These are phyloP conservation scores for Urostyla sp. DNA, from an alignment of 73 alveolate genomes.

Conservation along the genomic window DNA sequence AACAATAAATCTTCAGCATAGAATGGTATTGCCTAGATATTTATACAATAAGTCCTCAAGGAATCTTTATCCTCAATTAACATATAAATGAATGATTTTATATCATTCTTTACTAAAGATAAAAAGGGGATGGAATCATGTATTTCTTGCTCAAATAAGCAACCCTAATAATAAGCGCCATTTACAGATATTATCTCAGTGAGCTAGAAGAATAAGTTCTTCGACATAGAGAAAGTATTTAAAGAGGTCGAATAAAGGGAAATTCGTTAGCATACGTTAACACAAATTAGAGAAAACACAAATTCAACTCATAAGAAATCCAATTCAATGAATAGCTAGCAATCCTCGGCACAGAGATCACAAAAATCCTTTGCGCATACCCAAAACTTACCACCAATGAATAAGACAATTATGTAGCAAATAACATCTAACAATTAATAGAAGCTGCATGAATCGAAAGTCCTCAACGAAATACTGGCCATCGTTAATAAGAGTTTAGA, in stretches of 20 bases:
- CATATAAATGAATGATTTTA: conserved; percentile 16
- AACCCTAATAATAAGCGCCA: not conserved
- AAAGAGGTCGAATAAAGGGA: conserved; percentile 19
- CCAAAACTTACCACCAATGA: not conserved
- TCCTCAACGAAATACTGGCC: no score
- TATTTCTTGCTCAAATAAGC: not conserved
- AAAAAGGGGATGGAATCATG: not conserved
- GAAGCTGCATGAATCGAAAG: no score
- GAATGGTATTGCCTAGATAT: not conserved
- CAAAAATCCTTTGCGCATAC: not conserved
- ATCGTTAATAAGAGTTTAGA: no score
- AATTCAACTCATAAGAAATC: conserved; percentile 3
- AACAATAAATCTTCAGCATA: not conserved
- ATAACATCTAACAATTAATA: no score
- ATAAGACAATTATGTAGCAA: conserved; percentile 1
- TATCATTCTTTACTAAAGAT: not conserved
- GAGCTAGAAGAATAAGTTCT: not conserved
- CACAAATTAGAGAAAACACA: conserved; percentile 1
- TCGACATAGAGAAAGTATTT: conserved; percentile 21
- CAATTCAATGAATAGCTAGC: conserved; percentile 3
- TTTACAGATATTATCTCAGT: conserved; percentile 3
- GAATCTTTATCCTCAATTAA: conserved; percentile 10
- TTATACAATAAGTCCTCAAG: not conserved
- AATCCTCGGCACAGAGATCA: not conserved
- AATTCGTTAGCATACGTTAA: conserved; percentile 2